Evolutionary conservation across 2,329 filamentous ascomycete species (phyloP).

Genomic region (Fusarium floridanum): DNA sequence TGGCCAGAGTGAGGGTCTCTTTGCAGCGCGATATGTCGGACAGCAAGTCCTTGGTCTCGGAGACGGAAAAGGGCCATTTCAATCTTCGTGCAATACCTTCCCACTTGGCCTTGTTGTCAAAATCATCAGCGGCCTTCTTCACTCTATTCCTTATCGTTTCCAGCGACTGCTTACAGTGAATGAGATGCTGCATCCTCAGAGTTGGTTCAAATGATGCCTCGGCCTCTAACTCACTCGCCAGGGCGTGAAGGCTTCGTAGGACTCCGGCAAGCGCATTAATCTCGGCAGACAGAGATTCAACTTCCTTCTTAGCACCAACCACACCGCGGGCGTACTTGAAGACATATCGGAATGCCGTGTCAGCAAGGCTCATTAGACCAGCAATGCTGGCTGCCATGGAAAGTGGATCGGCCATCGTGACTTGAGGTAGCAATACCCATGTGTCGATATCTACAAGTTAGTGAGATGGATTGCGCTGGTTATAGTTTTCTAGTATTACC

Average conservation of each 20-base stretch:
- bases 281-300: conserved; percentile 2
- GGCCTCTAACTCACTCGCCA: conserved; percentile 6
- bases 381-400: conserved; percentile 19
- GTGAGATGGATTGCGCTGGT: neutral
- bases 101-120: neutral
- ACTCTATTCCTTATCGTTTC: neutral
- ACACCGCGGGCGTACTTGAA: conserved; percentile 10
- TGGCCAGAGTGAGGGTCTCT: conserved; percentile 6
- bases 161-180: conserved; percentile 8
- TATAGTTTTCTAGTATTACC: too few species aligned
- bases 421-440: neutral
- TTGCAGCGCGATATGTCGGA: conserved; percentile 12
- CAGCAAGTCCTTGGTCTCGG: conserved; percentile 18
- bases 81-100: neutral
- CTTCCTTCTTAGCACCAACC: neutral
- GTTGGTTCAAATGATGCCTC: conserved; percentile 6
- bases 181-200: conserved; percentile 4
- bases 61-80: conserved; percentile 26
- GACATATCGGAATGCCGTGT: conserved; percentile 5
- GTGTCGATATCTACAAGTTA: neutral
- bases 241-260: conserved; percentile 5
- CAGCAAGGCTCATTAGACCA: conserved; percentile 17
- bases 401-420: conserved; percentile 17
- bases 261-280: neutral
- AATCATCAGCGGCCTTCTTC: neutral